Conservation (phyloP, 352 stramenopile genomes). For the Phytopythium ostracodes region DNA sequence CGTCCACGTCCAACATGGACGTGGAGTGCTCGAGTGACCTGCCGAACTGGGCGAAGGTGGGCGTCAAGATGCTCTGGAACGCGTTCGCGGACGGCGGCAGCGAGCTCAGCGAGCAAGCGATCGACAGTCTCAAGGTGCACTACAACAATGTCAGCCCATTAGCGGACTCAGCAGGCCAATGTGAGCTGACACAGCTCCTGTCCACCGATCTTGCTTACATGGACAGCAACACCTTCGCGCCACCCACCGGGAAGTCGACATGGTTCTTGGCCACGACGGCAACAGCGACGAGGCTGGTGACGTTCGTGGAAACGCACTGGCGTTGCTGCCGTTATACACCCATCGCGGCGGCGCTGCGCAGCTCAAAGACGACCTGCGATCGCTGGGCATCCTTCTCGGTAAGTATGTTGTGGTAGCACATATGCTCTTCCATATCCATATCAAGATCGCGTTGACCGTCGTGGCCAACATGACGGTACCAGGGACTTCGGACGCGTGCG, state of each 20-base stretch:
- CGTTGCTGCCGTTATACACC: slow-evolving; percentile 32
- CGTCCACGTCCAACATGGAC: not conserved
- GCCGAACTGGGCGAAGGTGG: slow-evolving; percentile 26
- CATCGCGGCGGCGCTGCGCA: slow-evolving; percentile 12
- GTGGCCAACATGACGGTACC: not conserved
- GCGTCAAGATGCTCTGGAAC: slow-evolving; percentile 36
- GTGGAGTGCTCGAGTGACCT: slow-evolving; percentile 4
- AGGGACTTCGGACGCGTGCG: not conserved
- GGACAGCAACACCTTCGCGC: slow-evolving; percentile 22
- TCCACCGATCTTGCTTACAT: not conserved
- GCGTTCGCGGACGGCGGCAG: slow-evolving; percentile 27
- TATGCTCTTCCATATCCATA: too few species aligned
- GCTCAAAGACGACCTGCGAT: slow-evolving; percentile 32
- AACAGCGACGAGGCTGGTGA: not conserved
- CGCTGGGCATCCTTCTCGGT: slow-evolving; percentile 46
- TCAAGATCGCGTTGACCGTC: not conserved
- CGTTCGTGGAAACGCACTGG: slow-evolving; percentile 4
- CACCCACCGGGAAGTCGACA: slow-evolving; percentile 21
- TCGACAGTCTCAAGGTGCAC: slow-evolving; percentile 35
- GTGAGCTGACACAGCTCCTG: not conserved
- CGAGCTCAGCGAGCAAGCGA: slow-evolving; percentile 22
- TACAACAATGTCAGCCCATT: not conserved
- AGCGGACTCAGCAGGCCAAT: not conserved
- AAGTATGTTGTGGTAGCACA: not conserved
- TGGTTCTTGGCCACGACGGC: slow-evolving; percentile 8